Base-by-base conservation (phyloP, 495 filamentous ascomycete genomes). In the Xylaria scruposa region DNA sequence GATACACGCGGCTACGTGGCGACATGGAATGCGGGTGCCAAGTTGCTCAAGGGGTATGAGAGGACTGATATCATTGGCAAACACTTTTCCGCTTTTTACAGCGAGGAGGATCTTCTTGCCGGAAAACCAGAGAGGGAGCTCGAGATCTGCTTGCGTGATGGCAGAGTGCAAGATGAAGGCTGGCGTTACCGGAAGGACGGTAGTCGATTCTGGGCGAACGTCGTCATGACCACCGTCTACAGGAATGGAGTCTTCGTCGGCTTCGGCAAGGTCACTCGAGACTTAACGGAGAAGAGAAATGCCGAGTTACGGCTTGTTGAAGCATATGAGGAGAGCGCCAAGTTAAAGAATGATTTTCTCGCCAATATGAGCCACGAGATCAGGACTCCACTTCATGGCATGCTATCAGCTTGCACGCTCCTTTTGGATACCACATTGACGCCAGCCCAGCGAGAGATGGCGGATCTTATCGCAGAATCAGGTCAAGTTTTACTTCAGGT, bases 161-260 rank as follows among this genome's bases (percentile, higher is more conserved):
- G 89, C 42, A 83, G 85, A 9, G 86, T 90, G 19, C 88, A 91
- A 74, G 90, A 91, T 69, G 90, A 91, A 72, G 88, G 88, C 4
- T 91, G 90, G 90, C 86, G 90, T 13, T 90, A 90, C 73, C 84
- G 85, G 10, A 87, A 88, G 73, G 88, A 91, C 75, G 89, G 89
- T 2, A 82, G 76, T 7, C 84, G 87, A 19, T 91, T 91, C 76
- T 91, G 90, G 89, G 90, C 90, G 44, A 91, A 90, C 71, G 90
- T 91, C 31, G 83, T 88, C 77, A 90, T 91, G 80, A 89, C 89
- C 1, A 82, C 89, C 5, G 83, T 91, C 49, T 88, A 87, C 65
- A 83, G 87, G 60, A 81, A 84, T 51, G 87, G 85, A 54, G 84
- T 84, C 24, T 88, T 90, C 69, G 83, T 91, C 24, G 90, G 90